phyloP scores from a whole-genome alignment of 73 alveolate genomes.

The Tetrahymena malaccensis region DNA sequence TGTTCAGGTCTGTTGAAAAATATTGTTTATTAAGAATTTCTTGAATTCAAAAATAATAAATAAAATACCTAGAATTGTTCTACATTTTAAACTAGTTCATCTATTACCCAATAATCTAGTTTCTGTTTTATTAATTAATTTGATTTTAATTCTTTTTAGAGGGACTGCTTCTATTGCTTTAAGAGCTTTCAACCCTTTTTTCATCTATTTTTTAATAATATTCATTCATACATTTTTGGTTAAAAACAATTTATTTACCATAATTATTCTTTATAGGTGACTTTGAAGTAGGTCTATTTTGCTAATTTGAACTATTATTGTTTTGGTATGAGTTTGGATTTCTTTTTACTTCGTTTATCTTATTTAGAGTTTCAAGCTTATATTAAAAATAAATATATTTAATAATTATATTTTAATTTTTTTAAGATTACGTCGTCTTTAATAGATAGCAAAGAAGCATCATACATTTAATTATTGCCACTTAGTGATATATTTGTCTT shows the following conservation, averaged over 20 bases:
- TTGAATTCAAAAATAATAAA: background rate
- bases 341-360: background rate
- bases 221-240: background rate
- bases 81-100: background rate
- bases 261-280: background rate
- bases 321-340: background rate
- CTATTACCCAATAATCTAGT: background rate
- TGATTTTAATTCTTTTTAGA: background rate
- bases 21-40: background rate
- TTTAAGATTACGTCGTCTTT: background rate
- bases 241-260: background rate
- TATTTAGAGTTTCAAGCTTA: background rate
- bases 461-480: background rate
- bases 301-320: background rate
- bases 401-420: too few relatives aligned
- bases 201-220: background rate
- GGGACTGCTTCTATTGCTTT: background rate
- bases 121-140: background rate
- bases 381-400: too few relatives aligned
- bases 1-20: background rate
- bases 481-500: background rate
- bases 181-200: background rate
- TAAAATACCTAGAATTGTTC: background rate
- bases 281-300: background rate
- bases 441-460: background rate